Base-by-base conservation (phyloP, 2,329 filamentous ascomycete species). In the Neofusicoccum kwambonambiense region DNA sequence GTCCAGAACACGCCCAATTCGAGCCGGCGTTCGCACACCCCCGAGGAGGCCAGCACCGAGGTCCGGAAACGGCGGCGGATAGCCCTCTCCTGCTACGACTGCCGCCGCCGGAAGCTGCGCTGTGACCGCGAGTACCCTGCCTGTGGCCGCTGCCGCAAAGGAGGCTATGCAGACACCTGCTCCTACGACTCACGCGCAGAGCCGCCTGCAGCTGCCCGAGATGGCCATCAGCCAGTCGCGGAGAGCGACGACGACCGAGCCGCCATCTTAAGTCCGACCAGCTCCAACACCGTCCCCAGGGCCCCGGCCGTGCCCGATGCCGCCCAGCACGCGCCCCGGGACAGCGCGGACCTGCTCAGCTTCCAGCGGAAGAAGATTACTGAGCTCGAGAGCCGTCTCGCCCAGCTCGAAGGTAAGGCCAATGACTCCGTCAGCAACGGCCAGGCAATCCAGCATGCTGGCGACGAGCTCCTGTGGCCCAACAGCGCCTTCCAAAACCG, bases 11-110 rank as follows among this genome's bases (percentile, higher is more conserved):
- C 63, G 45, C 52, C 63, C 35, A 65, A 60, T 37, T 65, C 63
- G 9, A 65, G 54, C 19, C 54, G 63, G 27, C 56, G 63, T 12
- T 61, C 45, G n/a, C 56, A 61, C 45, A 39, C 47, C 2, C 63
- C 63, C 7, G 63, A 61, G 15, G 63, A 65, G 5, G 8, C 44
- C 12, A 22, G 27, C 11, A 42, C 44, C 37, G 56, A 58, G 31
- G 54, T 61, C 47, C 70, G 73, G 3, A 81, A 80, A 65, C 78
- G 80, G 31, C 67, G 69, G 4, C 72, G 80, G 17, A 82, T 81
- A 69, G 80, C 81, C 15, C 69, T 82, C 8, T 82, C 80, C 2
- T 82, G 80, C 67, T 80, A 78, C 67, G 77, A 80, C 12, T 82
- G 80, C 71, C 76, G 80, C 58, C 75, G 75, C 49, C 74, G 80